These are phyloP conservation scores for Neocucurbitaria cava DNA, from an alignment of 2,329 filamentous ascomycete species.

Conservation along the genomic window DNA sequence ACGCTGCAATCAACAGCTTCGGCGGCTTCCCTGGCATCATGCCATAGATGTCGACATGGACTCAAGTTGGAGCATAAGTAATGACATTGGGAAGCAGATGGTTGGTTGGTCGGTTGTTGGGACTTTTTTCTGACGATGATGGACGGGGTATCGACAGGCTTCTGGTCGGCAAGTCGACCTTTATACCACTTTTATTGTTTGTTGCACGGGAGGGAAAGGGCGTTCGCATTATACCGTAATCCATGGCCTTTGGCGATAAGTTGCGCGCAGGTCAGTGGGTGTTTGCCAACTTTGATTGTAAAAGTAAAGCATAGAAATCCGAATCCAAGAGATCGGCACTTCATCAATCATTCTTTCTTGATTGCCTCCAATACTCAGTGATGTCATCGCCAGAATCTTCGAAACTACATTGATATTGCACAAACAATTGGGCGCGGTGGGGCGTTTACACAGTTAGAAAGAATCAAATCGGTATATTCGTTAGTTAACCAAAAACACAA, in stretches of 20 bases:
- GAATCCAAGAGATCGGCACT: conserved; percentile 35
- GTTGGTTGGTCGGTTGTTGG: conserved; percentile 7
- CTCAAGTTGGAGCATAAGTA: conserved; percentile 10
- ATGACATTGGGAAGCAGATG: conserved; percentile 3
- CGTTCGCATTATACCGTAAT: conserved; percentile 50
- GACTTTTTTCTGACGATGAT: conserved; percentile 25
- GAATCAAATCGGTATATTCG: conserved; percentile 26
- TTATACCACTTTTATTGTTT: conserved; percentile 38
- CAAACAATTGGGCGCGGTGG: neutral
- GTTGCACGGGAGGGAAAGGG: conserved; percentile 9
- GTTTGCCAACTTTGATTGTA: conserved; percentile 17
- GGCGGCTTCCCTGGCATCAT: conserved; percentile 48
- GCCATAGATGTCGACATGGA: conserved; percentile 12
- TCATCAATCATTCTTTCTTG: conserved; percentile 20
- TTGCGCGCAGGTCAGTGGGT: conserved; percentile 17
- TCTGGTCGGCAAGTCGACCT: conserved; percentile 24
- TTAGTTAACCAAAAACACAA: conserved; percentile 5
- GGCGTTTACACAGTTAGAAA: conserved; percentile 18
- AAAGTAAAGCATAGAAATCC: conserved; percentile 34
- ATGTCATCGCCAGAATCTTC: too few relatives aligned
- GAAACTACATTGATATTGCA: too few relatives aligned
- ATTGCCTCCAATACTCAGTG: neutral
- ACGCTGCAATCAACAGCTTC: conserved; percentile 45
- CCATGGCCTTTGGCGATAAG: conserved; percentile 23
- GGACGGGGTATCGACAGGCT: conserved; percentile 26